Conservation (phyloP, 371 early-diverging fungal species). For the Lichtheimia corymbifera region DNA sequence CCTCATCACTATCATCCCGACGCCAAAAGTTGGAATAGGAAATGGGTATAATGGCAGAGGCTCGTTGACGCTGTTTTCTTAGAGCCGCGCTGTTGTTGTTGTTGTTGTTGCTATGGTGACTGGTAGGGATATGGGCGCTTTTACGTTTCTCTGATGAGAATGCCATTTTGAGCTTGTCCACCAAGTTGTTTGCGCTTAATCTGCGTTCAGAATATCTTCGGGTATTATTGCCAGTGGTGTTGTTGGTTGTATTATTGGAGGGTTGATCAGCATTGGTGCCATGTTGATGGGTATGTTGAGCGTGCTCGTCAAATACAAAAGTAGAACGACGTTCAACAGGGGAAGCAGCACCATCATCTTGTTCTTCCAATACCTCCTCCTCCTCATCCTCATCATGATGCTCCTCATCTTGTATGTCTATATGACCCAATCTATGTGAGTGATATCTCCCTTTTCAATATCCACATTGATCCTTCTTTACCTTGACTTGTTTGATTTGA, state of each 20-base stretch:
- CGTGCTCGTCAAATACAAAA: conserved; percentile 11
- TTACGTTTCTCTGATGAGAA: conserved; percentile 30
- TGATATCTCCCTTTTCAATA: too few relatives aligned
- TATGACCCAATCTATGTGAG: too few relatives aligned
- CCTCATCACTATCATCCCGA: conserved; percentile 8
- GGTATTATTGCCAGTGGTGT: conserved; percentile 6
- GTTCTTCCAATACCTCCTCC: neutral
- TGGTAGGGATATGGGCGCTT: neutral
- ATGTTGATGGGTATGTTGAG: neutral
- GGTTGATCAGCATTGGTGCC: neutral
- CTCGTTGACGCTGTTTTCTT: conserved; percentile 5
- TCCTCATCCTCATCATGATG: neutral
- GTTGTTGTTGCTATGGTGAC: conserved; percentile 3
- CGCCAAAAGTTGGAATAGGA: conserved; percentile 29
- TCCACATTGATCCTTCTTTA: too few relatives aligned
- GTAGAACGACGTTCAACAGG: conserved; percentile 12
- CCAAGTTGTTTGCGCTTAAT: conserved; percentile 24
- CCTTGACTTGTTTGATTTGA: too few relatives aligned
- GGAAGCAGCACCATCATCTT: neutral
- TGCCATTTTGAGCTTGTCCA: conserved; percentile 45
- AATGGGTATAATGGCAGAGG: conserved; percentile 18
- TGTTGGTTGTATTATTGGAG: neutral
- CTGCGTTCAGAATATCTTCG: conserved; percentile 14
- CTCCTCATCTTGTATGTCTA: neutral
- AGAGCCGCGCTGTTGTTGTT: conserved; percentile 1